These are phyloP conservation scores for Pythium myriotylum DNA, from an alignment of 352 stramenopile genomes.

Conservation along the genomic window DNA sequence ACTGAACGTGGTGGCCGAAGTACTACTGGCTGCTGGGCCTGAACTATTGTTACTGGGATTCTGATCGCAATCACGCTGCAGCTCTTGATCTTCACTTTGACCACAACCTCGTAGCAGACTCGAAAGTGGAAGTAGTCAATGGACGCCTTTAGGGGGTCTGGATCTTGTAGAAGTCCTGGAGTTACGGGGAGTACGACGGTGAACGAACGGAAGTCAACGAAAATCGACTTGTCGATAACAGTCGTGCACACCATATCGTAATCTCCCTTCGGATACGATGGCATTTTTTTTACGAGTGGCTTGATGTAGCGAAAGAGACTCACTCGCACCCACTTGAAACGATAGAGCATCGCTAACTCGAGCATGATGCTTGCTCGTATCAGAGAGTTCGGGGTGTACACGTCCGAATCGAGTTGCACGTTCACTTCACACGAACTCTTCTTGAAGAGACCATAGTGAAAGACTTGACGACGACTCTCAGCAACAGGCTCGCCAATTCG, in stretches of 20 bases:
- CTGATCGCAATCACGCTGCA: background rate
- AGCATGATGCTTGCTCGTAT: background rate
- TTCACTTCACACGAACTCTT: background rate
- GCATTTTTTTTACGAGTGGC: background rate
- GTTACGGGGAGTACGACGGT: background rate
- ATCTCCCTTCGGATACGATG: background rate
- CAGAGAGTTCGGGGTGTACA: background rate
- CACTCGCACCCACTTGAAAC: background rate
- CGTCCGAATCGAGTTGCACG: constrained; percentile 5
- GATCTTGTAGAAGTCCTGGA: background rate
- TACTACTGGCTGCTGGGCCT: no score
- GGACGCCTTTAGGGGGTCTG: background rate
- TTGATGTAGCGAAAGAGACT: background rate
- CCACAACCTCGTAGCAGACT: background rate
- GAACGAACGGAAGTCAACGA: background rate
- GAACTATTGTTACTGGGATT: background rate
- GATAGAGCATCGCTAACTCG: background rate
- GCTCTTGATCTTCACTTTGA: constrained; percentile 4
- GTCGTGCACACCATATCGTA: background rate
- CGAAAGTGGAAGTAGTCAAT: background rate
- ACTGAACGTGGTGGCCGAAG: no score
- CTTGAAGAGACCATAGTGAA: constrained; percentile 2
- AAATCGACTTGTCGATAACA: no score
- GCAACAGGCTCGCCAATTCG: background rate
- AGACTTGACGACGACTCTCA: background rate